Base-by-base conservation (phyloP, 2,329 filamentous ascomycete genomes). In the Colletotrichum sublineola region DNA sequence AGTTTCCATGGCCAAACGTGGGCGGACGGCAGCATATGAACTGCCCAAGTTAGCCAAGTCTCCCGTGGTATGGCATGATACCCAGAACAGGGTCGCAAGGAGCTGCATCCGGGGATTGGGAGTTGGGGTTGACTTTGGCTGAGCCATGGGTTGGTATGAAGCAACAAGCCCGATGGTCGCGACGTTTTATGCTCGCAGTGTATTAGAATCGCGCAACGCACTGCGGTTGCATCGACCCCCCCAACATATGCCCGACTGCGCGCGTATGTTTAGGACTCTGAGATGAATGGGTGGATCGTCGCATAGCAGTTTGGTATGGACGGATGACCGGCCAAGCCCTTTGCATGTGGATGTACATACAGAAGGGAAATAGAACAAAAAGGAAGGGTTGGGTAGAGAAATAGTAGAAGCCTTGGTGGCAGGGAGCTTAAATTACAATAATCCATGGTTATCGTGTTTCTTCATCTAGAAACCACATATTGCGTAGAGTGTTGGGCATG, bases 131-230 rank as follows among this genome's bases (percentile, higher is more conserved):
- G 58, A 11, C 20, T 38, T 50, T 66, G 33, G 38, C 52, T 11
- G 40, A 24, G 44, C 63, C 24, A 44, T 46, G 14, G 50, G 20
- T 62, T 20, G 18, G 62, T 46, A 50, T 4, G n/a, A 50, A 44
- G 12, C 18, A n/a, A 50, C 31, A 31, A 29, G 18, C n/a, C 18
- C n/a, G 3, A 57, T 5, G 11, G 15, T 31, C 29, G 36, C 48
- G 29, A 68, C 31, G 18, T n/a, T 64, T 50, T 40, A 29, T 56
- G 40, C 31, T 48, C n/a, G 15, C 53, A 60, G 58, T 46, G 63
- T 31, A 67, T 55, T 48, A 24, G 24, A 24, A 24, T 24, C 24
- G 24, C 38, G 62, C 44, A 11, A 18, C 46, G 18, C 24, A 38
- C 63, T 42, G 33, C 36, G 38, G 15, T 36, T 18, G 31, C 18